Conservation (phyloP, 83 land plant genomes). For the Picea engelmannii region DNA sequence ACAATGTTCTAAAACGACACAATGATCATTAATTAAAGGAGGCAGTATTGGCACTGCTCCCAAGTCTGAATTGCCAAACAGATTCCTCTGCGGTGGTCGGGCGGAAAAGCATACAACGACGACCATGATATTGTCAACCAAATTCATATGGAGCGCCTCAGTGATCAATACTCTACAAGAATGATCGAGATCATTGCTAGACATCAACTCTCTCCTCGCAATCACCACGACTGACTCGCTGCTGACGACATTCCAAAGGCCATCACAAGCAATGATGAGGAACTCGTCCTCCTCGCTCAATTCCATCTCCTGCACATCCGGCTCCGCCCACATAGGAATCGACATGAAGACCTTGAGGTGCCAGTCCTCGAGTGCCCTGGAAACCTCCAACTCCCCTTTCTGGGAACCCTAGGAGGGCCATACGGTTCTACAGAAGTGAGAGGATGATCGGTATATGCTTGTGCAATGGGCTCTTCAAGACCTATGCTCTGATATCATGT, state of each 20-base stretch:
- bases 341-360: conserved; percentile 18
- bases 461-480: no score
- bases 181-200: conserved; percentile 30
- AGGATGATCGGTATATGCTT: no score
- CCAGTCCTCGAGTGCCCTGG: conserved; percentile 70
- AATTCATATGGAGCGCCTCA: conserved; percentile 28
- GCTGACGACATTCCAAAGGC: conserved; percentile 41
- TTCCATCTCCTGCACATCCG: conserved; percentile 23
- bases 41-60: no score
- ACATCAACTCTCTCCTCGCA: conserved; percentile 32
- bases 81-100: conserved; percentile 20
- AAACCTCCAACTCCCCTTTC: conserved; percentile 78
- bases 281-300: conserved; percentile 42
- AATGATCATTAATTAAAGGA: no score
- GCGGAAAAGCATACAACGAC: conserved; percentile 24
- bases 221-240: conserved; percentile 25
- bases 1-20: no score
- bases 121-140: conserved; percentile 32
- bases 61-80: no score
- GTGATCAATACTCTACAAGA: conserved; percentile 27
- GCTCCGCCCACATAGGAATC: conserved; percentile 30
- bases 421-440: no score
- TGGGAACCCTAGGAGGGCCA: no score
- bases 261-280: conserved; percentile 38
- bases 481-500: no score